These are phyloP conservation scores for Xylogone sp. DNA, from an alignment of 2,329 filamentous ascomycete genomes.

Conservation along the genomic window DNA sequence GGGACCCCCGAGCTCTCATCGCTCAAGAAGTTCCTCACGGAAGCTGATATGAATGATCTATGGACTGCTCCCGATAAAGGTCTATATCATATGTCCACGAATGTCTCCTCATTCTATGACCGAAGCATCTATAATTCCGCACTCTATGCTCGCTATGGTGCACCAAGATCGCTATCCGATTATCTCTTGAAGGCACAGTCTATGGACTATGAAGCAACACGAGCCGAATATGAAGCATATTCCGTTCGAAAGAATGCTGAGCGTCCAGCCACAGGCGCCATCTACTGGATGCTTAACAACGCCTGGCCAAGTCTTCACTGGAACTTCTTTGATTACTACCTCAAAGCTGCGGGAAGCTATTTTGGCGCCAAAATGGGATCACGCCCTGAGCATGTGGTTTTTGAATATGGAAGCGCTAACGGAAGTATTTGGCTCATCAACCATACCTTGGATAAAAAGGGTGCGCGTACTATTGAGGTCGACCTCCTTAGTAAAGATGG, in stretches of 20 bases:
- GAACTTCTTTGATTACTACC: conserved; percentile 62
- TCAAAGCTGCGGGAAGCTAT: conserved; percentile 54
- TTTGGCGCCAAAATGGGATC: conserved; percentile 53
- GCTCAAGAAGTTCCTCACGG: conserved; percentile 49
- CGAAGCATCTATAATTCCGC: conserved; percentile 55
- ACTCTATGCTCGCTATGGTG: conserved; percentile 48
- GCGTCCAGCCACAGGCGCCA: conserved; percentile 53
- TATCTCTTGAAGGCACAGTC: conserved; percentile 59
- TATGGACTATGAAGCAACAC: conserved; percentile 61
- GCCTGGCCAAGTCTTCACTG: conserved; percentile 64
- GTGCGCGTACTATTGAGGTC: conserved; percentile 39
- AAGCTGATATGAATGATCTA: conserved; percentile 47
- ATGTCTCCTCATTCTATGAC: conserved; percentile 50
- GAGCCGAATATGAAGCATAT: conserved; percentile 56
- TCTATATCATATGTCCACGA: conserved; percentile 57
- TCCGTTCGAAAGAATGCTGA: conserved; percentile 44
- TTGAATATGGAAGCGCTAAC: conserved; percentile 42
- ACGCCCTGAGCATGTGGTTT: conserved; percentile 50
- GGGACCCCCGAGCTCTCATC: conserved; percentile 56
- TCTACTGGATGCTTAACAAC: conserved; percentile 67
- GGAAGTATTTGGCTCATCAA: conserved; percentile 49
- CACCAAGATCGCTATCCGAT: conserved; percentile 47
- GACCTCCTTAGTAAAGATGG: conserved; percentile 49
- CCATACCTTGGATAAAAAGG: conserved; percentile 37
- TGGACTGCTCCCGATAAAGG: conserved; percentile 51